Conservation (phyloP, 2,329 filamentous ascomycete genomes). For the Colletotrichum sansevieriae region DNA sequence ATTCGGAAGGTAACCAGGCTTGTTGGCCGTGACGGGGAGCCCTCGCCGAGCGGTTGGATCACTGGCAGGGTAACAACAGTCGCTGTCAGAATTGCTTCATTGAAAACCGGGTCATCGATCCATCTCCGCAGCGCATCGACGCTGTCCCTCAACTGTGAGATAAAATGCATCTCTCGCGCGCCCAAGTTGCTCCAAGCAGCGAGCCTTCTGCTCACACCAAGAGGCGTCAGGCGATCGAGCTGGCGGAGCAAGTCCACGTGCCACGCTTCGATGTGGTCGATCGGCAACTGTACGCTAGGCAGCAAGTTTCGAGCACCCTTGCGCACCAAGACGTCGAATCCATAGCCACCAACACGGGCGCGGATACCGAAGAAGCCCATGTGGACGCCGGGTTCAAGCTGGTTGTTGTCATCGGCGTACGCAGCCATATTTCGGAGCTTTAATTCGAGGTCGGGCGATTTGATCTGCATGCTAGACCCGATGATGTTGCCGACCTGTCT, state of each 20-base stretch:
- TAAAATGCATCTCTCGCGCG: slow-evolving; percentile 59
- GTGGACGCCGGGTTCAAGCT: slow-evolving; percentile 67
- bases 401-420: slow-evolving; percentile 63
- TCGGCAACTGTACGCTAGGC: slow-evolving; percentile 68
- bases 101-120: slow-evolving; percentile 60
- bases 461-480: slow-evolving; percentile 80
- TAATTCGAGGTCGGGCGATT: slow-evolving; percentile 69
- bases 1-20: slow-evolving; percentile 69
- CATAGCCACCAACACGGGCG: slow-evolving; percentile 63
- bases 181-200: slow-evolving; percentile 53
- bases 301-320: slow-evolving; percentile 69
- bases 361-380: slow-evolving; percentile 70
- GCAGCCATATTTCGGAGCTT: slow-evolving; percentile 75
- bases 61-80: slow-evolving; percentile 57
- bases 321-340: slow-evolving; percentile 74
- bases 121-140: slow-evolving; percentile 56
- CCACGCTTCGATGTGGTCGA: slow-evolving; percentile 65
- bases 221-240: slow-evolving; percentile 60
- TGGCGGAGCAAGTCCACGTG: slow-evolving; percentile 68
- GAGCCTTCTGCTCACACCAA: slow-evolving; percentile 54
- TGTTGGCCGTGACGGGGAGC: slow-evolving; percentile 43
- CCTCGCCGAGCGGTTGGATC: slow-evolving; percentile 42
- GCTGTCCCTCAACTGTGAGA: slow-evolving; percentile 57
- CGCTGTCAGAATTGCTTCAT: slow-evolving; percentile 60
- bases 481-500: slow-evolving; percentile 78